Evolutionary conservation across 2,329 filamentous ascomycete genomes (phyloP).

Genomic region (Paracorniculantispora psalliotae): DNA sequence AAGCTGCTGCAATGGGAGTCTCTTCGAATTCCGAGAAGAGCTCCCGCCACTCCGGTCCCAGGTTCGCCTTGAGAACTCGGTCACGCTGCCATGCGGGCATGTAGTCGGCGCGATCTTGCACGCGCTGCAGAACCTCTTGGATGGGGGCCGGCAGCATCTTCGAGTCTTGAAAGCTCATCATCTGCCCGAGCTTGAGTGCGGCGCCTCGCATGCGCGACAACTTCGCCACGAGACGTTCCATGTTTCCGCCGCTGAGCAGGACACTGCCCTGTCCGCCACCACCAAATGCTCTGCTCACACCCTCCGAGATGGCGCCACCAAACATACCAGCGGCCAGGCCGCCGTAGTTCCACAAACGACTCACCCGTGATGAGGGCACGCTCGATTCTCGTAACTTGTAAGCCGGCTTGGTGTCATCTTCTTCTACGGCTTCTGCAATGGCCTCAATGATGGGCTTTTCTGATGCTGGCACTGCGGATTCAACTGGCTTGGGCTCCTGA

Average conservation of each 20-base stretch:
- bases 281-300: slow-evolving; percentile 73
- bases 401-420: slow-evolving; percentile 19
- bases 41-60: slow-evolving; percentile 79
- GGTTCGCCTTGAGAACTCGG: slow-evolving; percentile 70
- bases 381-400: slow-evolving; percentile 82
- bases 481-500: background rate
- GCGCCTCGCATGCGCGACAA: slow-evolving; percentile 95
- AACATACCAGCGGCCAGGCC: slow-evolving; percentile 94
- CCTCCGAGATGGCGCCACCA: slow-evolving; percentile 82
- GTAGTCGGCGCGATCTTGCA: slow-evolving; percentile 95
- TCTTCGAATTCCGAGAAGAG: slow-evolving; percentile 84
- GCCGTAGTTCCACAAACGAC: slow-evolving; percentile 90
- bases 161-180: slow-evolving; percentile 96
- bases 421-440: background rate
- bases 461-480: background rate
- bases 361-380: slow-evolving; percentile 81
- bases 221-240: slow-evolving; percentile 88
- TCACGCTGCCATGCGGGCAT: slow-evolving; percentile 95
- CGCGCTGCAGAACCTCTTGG: slow-evolving; percentile 83
- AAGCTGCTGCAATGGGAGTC: slow-evolving; percentile 87
- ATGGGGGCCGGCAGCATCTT: slow-evolving; percentile 89
- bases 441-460: background rate
- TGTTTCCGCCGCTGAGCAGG: slow-evolving; percentile 82
- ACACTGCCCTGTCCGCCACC: slow-evolving; percentile 65
- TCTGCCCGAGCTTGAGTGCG: slow-evolving; percentile 93